phyloP scores from a whole-genome alignment of 2,329 filamentous ascomycete species.

The Xylaria sp. region DNA sequence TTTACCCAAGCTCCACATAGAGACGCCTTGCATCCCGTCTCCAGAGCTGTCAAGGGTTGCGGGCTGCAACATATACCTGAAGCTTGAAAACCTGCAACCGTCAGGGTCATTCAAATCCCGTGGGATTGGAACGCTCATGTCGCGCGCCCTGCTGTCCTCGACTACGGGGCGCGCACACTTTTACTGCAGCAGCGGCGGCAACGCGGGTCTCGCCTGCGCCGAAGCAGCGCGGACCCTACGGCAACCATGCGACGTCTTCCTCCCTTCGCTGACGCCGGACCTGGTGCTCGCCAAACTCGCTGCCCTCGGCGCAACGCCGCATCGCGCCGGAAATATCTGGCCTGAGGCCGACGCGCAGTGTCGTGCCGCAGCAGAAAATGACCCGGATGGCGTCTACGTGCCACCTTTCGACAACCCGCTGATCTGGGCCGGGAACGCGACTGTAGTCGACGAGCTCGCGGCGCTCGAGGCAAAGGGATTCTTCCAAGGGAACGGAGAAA shows the following conservation, averaged over 20 bases:
- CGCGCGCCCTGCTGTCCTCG: slow-evolving; percentile 51
- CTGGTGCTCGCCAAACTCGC: slow-evolving; percentile 78
- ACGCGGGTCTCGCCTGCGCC: slow-evolving; percentile 85
- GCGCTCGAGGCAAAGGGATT: slow-evolving; percentile 52
- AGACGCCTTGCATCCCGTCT: slow-evolving; percentile 77
- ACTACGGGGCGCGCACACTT: slow-evolving; percentile 66
- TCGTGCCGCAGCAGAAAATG: slow-evolving; percentile 64
- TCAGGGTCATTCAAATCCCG: slow-evolving; percentile 88
- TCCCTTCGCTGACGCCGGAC: slow-evolving; percentile 72
- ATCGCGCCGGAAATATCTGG: slow-evolving; percentile 76
- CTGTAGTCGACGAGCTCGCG: slow-evolving; percentile 64
- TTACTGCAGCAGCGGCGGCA: slow-evolving; percentile 84
- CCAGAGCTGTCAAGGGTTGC: slow-evolving; percentile 73
- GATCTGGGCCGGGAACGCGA: slow-evolving; percentile 74
- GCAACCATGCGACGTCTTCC: slow-evolving; percentile 78
- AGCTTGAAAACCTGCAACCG: slow-evolving; percentile 86
- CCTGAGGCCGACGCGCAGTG: slow-evolving; percentile 76
- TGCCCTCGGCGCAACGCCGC: slow-evolving; percentile 74
- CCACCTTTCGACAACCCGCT: slow-evolving; percentile 76
- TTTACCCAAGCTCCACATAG: slow-evolving; percentile 69
- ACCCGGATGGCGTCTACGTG: slow-evolving; percentile 66
- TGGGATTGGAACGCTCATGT: slow-evolving; percentile 78
- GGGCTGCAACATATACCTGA: slow-evolving; percentile 85
- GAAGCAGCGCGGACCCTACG: slow-evolving; percentile 74
- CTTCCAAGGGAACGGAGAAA: slow-evolving; percentile 46